phyloP scores from a whole-genome alignment of 1,139 yeast genomes.

The Meyerozyma smithsonii region DNA sequence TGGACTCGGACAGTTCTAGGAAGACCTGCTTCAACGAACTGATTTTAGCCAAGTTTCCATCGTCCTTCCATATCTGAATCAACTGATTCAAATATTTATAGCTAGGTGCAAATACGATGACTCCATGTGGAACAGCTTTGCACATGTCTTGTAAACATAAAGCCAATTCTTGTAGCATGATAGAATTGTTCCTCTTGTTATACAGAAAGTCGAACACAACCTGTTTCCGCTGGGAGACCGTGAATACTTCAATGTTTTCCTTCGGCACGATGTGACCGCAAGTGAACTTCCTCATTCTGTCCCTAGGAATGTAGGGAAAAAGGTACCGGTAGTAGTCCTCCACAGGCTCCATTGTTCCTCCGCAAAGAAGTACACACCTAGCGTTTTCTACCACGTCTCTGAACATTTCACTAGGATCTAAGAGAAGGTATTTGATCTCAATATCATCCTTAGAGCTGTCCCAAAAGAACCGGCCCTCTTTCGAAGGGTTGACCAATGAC shows the following conservation, averaged over 20 bases:
- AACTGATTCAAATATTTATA: constrained; percentile 63
- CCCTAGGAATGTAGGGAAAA: constrained; percentile 50
- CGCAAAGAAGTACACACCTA: constrained; percentile 75
- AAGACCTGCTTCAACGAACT: constrained; percentile 41
- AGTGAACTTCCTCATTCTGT: constrained; percentile 49
- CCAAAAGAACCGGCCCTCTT: constrained; percentile 80
- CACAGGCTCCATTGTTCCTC: constrained; percentile 96
- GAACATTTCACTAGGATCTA: constrained; percentile 78
- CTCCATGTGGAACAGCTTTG: constrained; percentile 61
- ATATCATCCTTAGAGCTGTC: constrained; percentile 30
- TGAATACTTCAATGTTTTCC: constrained; percentile 58
- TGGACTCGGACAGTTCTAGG: constrained; percentile 48
- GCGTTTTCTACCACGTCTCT: constrained; percentile 61
- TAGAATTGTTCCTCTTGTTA: constrained; percentile 47
- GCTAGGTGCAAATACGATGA: constrained; percentile 82
- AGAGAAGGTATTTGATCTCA: constrained; percentile 60
- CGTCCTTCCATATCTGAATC: constrained; percentile 46
- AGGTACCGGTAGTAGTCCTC: constrained; percentile 61
- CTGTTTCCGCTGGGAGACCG: constrained; percentile 30
- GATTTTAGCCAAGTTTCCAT: constrained; percentile 28
- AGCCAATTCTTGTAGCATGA: constrained; percentile 53
- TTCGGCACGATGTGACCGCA: constrained; percentile 87
- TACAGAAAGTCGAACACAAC: constrained; percentile 61
- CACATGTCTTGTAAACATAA: constrained; percentile 39
- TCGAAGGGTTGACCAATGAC: constrained; percentile 66